Percentiles rank a stretch among this genome's conserved stretches.
Conservation (phyloP, 345 rosid genomes). For the Brassica nigra region DNA sequence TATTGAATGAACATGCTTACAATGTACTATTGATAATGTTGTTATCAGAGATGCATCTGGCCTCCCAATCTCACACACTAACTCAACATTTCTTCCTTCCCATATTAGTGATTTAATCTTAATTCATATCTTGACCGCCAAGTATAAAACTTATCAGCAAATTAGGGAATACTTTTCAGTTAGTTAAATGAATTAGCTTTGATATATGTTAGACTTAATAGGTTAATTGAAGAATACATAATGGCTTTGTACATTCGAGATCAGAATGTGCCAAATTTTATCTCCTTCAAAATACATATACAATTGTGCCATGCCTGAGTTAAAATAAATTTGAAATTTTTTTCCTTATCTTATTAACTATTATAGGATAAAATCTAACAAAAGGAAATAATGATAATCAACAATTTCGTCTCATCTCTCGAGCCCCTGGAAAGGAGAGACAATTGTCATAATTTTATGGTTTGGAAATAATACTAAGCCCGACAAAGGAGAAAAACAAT, state of each 20-base stretch:
- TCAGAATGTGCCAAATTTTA: not conserved
- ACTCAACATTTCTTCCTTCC: not conserved
- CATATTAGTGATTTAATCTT: not conserved
- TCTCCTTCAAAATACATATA: not conserved
- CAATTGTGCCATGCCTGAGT: not conserved
- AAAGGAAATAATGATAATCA: not conserved
- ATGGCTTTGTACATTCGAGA: not conserved
- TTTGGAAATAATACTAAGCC: slow-evolving; percentile 4
- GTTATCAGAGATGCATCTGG: not conserved
- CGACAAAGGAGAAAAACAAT: not conserved
- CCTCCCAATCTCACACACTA: not conserved
- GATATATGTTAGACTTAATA: not conserved
- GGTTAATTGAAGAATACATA: not conserved
- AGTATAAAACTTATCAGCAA: not conserved
- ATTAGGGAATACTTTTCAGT: not conserved
- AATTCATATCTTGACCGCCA: not conserved
- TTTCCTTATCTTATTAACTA: not conserved
- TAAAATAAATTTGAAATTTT: not conserved
- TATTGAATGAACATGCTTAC: no score
- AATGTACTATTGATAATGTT: not conserved
- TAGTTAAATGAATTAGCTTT: not conserved
- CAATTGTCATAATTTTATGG: not conserved
- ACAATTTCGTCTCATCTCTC: slow-evolving; percentile 9
- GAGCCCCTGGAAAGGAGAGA: slow-evolving; percentile 17
- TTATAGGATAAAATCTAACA: not conserved